Evolutionary conservation across 2,329 filamentous ascomycete species (phyloP).

Genomic region (Neodidymelliopsis sp.): DNA sequence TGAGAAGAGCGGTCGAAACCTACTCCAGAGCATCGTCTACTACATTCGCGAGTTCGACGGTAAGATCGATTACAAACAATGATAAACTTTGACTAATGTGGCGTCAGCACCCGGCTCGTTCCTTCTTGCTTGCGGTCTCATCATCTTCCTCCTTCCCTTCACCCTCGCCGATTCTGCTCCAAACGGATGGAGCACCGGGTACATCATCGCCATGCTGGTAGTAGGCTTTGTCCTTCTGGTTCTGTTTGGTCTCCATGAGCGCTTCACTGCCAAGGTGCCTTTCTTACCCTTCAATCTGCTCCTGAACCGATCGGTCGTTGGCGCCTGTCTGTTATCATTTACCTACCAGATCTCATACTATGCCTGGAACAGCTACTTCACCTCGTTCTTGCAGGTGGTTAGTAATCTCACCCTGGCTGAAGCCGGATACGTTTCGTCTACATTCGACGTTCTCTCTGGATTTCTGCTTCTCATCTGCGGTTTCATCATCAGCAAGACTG

Average conservation of each 20-base stretch:
- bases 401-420: constrained; percentile 35
- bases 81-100: background rate
- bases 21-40: constrained; percentile 51
- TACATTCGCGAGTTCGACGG: constrained; percentile 52
- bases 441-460: constrained; percentile 44
- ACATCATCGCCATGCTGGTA: constrained; percentile 59
- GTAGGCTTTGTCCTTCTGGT: constrained; percentile 59
- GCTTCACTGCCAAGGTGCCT: constrained; percentile 53
- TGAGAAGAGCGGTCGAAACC: constrained; percentile 56
- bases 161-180: constrained; percentile 60
- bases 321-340: constrained; percentile 63
- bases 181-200: constrained; percentile 57
- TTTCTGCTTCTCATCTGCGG: constrained; percentile 25
- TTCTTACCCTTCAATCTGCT: constrained; percentile 66
- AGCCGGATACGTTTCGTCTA: constrained; percentile 45
- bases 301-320: constrained; percentile 68
- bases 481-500: constrained; percentile 30
- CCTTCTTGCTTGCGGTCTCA: constrained; percentile 54
- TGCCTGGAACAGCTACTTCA: constrained; percentile 49
- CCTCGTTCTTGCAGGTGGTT: constrained; percentile 49
- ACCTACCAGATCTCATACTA: constrained; percentile 59
- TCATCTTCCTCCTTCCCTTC: constrained; percentile 57
- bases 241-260: constrained; percentile 62
- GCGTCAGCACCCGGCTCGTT: constrained; percentile 54
- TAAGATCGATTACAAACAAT: constrained; percentile 47